phyloP scores from a whole-genome alignment of 208 protist genomes.

The Trypanosoma conorhini region DNA sequence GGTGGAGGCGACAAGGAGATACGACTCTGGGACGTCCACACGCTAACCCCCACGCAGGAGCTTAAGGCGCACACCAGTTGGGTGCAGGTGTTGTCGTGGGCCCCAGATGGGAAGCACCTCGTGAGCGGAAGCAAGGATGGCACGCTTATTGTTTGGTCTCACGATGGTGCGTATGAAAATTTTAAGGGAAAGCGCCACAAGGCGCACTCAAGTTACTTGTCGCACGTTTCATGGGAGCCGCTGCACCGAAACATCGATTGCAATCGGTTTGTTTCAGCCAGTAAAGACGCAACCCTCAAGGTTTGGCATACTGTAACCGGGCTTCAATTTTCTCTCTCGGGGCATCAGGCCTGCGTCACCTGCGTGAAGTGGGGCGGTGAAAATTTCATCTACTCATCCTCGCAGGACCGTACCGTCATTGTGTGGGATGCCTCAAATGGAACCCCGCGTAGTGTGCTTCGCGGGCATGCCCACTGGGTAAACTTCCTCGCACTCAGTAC shows the following conservation, averaged over 20 bases:
- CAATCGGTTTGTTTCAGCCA: slow-evolving; percentile 89
- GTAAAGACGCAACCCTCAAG: slow-evolving; percentile 94
- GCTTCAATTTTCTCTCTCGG: slow-evolving; percentile 89
- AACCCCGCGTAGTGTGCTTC: slow-evolving; percentile 67
- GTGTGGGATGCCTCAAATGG: slow-evolving; percentile 93
- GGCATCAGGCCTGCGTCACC: slow-evolving; percentile 97
- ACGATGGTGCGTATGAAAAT: slow-evolving; percentile 66
- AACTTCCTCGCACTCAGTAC: slow-evolving; percentile 98
- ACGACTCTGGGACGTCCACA: slow-evolving; percentile 98
- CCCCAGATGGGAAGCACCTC: slow-evolving; percentile 93
- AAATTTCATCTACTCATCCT: slow-evolving; percentile 94
- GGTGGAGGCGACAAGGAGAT: slow-evolving; percentile 97
- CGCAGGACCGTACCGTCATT: slow-evolving; percentile 97
- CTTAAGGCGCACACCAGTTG: slow-evolving; percentile 94
- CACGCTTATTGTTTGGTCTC: slow-evolving; percentile 92
- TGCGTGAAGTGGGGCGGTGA: slow-evolving; percentile 97
- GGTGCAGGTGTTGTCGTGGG: slow-evolving; percentile 97
- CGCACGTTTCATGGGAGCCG: slow-evolving; percentile 96
- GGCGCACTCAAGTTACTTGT: slow-evolving; percentile 96
- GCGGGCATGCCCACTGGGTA: slow-evolving; percentile 99
- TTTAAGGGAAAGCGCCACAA: slow-evolving; percentile 85
- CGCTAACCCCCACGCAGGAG: slow-evolving; percentile 92
- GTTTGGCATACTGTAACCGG: slow-evolving; percentile 78
- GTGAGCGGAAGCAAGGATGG: slow-evolving; percentile 95
- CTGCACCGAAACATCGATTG: slow-evolving; percentile 88